phyloP scores from a whole-genome alignment of 2,329 filamentous ascomycete species.

The Colletotrichum scovillei region DNA sequence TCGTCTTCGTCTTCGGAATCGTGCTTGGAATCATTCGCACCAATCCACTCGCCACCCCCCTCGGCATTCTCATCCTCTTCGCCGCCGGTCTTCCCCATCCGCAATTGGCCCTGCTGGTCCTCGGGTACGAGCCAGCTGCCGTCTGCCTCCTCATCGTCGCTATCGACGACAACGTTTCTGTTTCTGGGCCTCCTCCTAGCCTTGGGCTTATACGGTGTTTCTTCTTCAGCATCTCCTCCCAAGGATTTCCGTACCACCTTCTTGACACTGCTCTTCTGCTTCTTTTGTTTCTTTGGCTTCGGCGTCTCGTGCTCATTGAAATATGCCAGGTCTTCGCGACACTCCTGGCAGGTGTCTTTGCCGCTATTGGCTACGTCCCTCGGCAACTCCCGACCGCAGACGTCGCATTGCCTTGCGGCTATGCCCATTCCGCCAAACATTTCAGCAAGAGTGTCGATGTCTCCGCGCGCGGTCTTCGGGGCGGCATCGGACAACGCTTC shows the following conservation, averaged over 20 bases:
- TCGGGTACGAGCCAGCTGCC: conserved; percentile 85
- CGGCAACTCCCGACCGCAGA: conserved; percentile 79
- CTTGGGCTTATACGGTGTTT: conserved; percentile 37
- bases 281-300: conserved; percentile 52
- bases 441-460: conserved; percentile 86
- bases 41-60: conserved; percentile 83
- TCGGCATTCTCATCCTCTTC: conserved; percentile 90
- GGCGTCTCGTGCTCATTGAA: conserved; percentile 61
- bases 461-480: conserved; percentile 66
- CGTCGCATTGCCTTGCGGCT: conserved; percentile 80
- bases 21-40: conserved; percentile 73
- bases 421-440: conserved; percentile 88
- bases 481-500: conserved; percentile 75
- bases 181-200: conserved; percentile 57
- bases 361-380: conserved; percentile 54
- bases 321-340: conserved; percentile 78
- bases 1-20: conserved; percentile 67
- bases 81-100: conserved; percentile 83
- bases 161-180: conserved; percentile 71
- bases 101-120: conserved; percentile 67
- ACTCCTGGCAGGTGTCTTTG: conserved; percentile 76
- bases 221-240: conserved; percentile 21
- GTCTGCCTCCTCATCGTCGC: conserved; percentile 76
- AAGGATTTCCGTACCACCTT: conserved; percentile 38
- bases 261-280: conserved; percentile 47